Base-by-base conservation (phyloP, 345 rosid genomes). In the Dipteronia sinensis region DNA sequence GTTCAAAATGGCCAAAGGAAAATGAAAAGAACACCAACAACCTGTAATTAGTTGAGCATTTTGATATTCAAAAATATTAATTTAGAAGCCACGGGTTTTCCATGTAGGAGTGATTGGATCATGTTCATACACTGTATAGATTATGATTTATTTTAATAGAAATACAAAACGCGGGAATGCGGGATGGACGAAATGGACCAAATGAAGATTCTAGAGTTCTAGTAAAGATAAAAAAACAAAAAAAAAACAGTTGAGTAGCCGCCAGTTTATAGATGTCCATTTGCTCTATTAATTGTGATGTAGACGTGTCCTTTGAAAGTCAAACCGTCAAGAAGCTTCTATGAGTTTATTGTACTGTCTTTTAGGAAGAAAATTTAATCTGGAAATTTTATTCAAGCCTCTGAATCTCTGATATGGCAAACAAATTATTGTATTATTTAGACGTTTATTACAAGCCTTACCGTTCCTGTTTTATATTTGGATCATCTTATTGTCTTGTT, bases 301-400 rank as follows among this genome's bases (percentile, higher is more conserved):
- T 55, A 0, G 61, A 55, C 61, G 19, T 6, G 7, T 6, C n/a
- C n/a, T n/a, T 7, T n/a, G 64, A 59, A 51, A 51, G 27, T 59
- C 64, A 59, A 59, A 22, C 17, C 25, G 25, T 59, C 64, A 59
- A 59, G 64, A 59, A 59, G 64, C 64, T 59, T 59, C 22, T 56
- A 56, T 59, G 27, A 20, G 25, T 59, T 59, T 59, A 7, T 59
- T 59, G 64, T 20, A 20, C 58, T 16, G 58, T 10, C 15, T 11
- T 53, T 53, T 20, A 12, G 10, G 10, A 59, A 59, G 64, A 59
- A 59, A 59, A 27, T 27, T 1, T 27, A 59, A 27, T 27, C 27
- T 27, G 27, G 27, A 9, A 49, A 2, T 38, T 49, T 17, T 49
- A 0, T 49, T 12, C 4, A 49, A 49, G 17, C 55, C 27, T n/a